These are phyloP conservation scores for Cyclotella baltica DNA, from an alignment of 108 stramenopile species.

Conservation along the genomic window DNA sequence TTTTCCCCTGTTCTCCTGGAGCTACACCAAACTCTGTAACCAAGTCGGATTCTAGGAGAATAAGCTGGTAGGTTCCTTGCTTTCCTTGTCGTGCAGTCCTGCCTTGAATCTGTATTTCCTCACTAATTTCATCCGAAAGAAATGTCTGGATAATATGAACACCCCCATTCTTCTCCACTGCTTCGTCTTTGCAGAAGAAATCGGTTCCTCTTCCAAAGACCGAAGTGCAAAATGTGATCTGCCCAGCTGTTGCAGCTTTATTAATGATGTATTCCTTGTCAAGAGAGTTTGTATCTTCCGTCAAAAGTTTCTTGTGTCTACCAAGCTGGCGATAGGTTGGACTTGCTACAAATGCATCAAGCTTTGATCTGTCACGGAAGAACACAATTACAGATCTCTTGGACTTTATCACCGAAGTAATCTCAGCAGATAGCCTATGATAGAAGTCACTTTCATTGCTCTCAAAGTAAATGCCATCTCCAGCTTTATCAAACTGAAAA, in stretches of 20 bases:
- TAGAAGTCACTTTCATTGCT: constrained; percentile 51
- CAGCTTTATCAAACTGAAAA: constrained; percentile 66
- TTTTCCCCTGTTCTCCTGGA: constrained; percentile 34
- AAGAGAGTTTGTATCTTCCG: constrained; percentile 52
- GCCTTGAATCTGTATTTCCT: constrained; percentile 75
- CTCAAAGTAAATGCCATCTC: constrained; percentile 62
- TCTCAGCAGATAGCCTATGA: constrained; percentile 61
- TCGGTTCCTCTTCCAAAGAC: constrained; percentile 76
- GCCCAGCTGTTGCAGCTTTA: constrained; percentile 65
- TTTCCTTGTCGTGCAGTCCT: constrained; percentile 74
- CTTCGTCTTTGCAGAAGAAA: constrained; percentile 71
- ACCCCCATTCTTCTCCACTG: constrained; percentile 59
- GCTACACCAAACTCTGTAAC: constrained; percentile 56
- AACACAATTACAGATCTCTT: constrained; percentile 71
- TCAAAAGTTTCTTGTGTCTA: constrained; percentile 54
- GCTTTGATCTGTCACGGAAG: constrained; percentile 42
- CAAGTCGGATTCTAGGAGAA: constrained; percentile 65
- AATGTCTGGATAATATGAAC: constrained; percentile 71
- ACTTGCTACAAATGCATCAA: constrained; percentile 54
- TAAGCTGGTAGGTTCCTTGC: constrained; percentile 60
- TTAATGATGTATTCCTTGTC: constrained; percentile 68
- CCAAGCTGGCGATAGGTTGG: constrained; percentile 61
- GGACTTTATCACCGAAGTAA: constrained; percentile 38
- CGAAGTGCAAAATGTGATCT: constrained; percentile 62
- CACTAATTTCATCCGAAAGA: constrained; percentile 58